Conservation (phyloP, 1,284 basidiomycete genomes). For the Heterobasidion irregulare region DNA sequence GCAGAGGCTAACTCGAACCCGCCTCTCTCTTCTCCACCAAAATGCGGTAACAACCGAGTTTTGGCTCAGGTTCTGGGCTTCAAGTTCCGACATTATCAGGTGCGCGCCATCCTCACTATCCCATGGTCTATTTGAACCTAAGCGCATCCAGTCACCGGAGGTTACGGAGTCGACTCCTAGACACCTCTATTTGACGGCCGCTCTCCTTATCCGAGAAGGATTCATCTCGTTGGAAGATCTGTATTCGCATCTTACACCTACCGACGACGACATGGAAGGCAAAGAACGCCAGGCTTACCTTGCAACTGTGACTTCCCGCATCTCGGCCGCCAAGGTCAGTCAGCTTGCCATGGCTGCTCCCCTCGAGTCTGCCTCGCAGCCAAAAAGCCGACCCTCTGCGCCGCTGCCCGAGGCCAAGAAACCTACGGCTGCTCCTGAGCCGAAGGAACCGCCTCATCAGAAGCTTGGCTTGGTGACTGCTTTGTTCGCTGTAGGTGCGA, state of each 20-base stretch:
- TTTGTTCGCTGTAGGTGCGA: conserved; percentile 80
- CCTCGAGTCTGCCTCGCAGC: conserved; percentile 47
- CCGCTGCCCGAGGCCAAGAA: conserved; percentile 32
- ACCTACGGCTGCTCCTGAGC: conserved; percentile 18
- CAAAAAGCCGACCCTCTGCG: conserved; percentile 17
- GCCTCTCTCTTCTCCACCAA: conserved; percentile 12
- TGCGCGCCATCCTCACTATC: conserved; percentile 23
- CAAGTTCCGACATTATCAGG: conserved; percentile 90
- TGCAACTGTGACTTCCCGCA: conserved; percentile 55
- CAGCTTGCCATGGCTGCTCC: conserved; percentile 88
- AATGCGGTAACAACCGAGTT: conserved; percentile 44
- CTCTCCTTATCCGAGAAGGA: conserved; percentile 83
- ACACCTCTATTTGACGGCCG: conserved; percentile 76
- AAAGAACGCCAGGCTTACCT: conserved; percentile 59
- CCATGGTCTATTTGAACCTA: conserved; percentile 7
- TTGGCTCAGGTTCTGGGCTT: conserved; percentile 92
- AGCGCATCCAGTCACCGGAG: conserved; percentile 39
- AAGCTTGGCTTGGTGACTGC: conserved; percentile 75
- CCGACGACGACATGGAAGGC: conserved; percentile 67
- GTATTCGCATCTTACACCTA: conserved; percentile 78
- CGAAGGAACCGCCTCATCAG: conserved; percentile 66
- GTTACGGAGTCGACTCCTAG: conserved; percentile 56
- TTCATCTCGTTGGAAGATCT: conserved; percentile 83
- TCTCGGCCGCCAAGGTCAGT: conserved; percentile 59
- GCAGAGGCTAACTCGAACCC: conserved; percentile 30